Evolutionary conservation across 1,284 basidiomycete species (phyloP).

Genomic region (Apiotrichum brassicae): DNA sequence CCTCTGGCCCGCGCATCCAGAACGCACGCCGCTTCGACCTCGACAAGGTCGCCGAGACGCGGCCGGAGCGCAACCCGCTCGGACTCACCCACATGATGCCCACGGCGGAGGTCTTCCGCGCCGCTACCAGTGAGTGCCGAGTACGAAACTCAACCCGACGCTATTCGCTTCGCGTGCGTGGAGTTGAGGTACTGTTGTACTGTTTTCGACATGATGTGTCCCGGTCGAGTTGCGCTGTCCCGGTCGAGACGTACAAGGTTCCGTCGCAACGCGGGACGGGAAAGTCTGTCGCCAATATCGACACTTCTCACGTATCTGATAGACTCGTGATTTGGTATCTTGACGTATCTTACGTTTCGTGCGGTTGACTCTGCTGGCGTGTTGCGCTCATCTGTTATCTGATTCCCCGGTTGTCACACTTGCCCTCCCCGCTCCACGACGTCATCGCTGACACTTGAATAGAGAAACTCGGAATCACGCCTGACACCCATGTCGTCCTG

Average conservation of each 20-base stretch:
- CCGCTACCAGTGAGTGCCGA: conserved; percentile 63
- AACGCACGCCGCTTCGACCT: conserved; percentile 73
- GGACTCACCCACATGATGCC: conserved; percentile 95
- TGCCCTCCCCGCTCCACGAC: not conserved
- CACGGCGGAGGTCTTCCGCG: conserved; percentile 60
- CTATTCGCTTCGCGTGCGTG: not conserved
- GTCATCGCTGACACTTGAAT: conserved; percentile 8
- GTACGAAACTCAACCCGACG: not conserved
- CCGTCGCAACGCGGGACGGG: too few relatives aligned
- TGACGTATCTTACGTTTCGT: too few relatives aligned
- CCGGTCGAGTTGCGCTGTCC: too few relatives aligned
- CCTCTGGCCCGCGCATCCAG: conserved; percentile 56
- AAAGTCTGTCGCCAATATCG: too few relatives aligned
- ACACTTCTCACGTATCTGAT: too few relatives aligned
- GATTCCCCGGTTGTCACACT: too few relatives aligned
- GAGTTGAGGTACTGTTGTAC: too few relatives aligned
- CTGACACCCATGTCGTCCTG: conserved; percentile 74
- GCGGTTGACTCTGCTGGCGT: too few relatives aligned
- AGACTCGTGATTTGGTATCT: too few relatives aligned
- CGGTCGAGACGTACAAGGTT: too few relatives aligned
- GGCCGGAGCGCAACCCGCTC: conserved; percentile 55
- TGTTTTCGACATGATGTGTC: too few relatives aligned
- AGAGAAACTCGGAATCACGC: conserved; percentile 69
- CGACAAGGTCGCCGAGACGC: conserved; percentile 54
- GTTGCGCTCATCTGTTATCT: too few relatives aligned